Evolutionary conservation across 352 stramenopile species (phyloP).

Genomic region (Phytophthora sojae): DNA sequence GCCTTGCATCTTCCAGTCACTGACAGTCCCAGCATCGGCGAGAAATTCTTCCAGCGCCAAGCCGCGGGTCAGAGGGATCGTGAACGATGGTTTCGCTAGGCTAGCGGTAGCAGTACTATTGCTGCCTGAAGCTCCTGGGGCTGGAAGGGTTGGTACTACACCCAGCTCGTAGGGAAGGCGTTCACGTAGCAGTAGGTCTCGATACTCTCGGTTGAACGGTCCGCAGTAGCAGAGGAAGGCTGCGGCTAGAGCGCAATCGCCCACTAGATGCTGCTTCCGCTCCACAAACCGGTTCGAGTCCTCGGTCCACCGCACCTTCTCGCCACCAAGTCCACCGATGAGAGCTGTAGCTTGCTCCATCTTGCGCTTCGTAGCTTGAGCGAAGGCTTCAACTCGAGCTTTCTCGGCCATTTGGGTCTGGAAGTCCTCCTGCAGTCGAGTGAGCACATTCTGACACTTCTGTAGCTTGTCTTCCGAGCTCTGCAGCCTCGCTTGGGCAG

Average conservation of each 20-base stretch:
- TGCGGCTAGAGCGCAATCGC: conserved; percentile 85
- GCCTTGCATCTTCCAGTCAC: conserved; percentile 91
- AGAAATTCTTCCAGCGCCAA: conserved; percentile 82
- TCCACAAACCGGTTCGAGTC: conserved; percentile 90
- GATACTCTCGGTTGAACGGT: conserved; percentile 90
- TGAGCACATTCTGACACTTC: conserved; percentile 72
- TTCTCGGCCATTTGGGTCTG: conserved; percentile 92
- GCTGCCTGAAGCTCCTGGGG: conserved; percentile 4
- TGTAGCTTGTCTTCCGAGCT: conserved; percentile 76
- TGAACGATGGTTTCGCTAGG: conserved; percentile 18
- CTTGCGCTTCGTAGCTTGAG: conserved; percentile 82
- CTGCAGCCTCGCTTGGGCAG: conserved; percentile 77
- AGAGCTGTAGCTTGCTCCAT: conserved; percentile 92
- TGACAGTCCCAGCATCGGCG: conserved; percentile 76
- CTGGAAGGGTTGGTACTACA: conserved; percentile 23
- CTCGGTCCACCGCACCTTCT: conserved; percentile 90
- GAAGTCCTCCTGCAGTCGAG: conserved; percentile 84
- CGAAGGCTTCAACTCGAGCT: conserved; percentile 85
- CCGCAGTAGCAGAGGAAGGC: conserved; percentile 92
- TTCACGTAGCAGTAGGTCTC: conserved; percentile 64
- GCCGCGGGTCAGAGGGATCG: conserved; percentile 70
- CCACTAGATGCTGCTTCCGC: conserved; percentile 81
- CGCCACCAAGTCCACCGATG: conserved; percentile 86
- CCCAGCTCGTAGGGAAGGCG: conserved; percentile 76
- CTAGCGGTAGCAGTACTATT: conserved; percentile 6